phyloP scores from a whole-genome alignment of 2,329 filamentous ascomycete species.

The Verticillium nonalfalfae region DNA sequence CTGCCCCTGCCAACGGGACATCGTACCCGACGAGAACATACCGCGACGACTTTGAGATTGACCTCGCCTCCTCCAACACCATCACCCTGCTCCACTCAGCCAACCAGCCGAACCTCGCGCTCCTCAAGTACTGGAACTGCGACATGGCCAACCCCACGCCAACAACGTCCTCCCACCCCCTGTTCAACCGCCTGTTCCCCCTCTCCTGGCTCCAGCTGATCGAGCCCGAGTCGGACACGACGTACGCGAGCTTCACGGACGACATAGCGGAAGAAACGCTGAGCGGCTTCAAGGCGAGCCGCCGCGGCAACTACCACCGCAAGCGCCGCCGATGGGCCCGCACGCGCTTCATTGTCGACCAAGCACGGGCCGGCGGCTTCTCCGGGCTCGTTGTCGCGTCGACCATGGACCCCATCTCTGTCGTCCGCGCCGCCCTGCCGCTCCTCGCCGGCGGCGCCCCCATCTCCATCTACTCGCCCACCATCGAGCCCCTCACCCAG shows the following conservation, averaged over 20 bases:
- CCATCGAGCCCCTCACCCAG: constrained; percentile 69
- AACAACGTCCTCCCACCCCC: constrained; percentile 68
- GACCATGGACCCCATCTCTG: constrained; percentile 71
- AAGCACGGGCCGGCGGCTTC: constrained; percentile 69
- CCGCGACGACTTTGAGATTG: constrained; percentile 50
- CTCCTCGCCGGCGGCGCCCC: constrained; percentile 77
- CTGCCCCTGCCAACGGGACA: neutral
- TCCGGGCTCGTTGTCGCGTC: constrained; percentile 78
- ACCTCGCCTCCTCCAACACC: constrained; percentile 66
- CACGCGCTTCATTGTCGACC: constrained; percentile 65
- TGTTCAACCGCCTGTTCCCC: constrained; percentile 73
- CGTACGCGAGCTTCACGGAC: constrained; percentile 63
- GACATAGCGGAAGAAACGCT: constrained; percentile 54
- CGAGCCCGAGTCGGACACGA: constrained; percentile 65
- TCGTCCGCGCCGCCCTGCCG: constrained; percentile 71
- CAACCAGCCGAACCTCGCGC: constrained; percentile 78
- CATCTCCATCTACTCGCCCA: constrained; percentile 78
- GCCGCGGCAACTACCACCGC: constrained; percentile 78
- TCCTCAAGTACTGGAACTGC: constrained; percentile 86
- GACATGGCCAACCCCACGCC: constrained; percentile 58
- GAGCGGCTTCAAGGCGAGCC: constrained; percentile 69
- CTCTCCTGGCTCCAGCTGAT: constrained; percentile 91
- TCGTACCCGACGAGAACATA: neutral
- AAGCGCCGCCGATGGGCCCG: constrained; percentile 81
- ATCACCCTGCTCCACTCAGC: constrained; percentile 77